Evolutionary conservation across 148 eudicot genomes (phyloP).

Genomic region (Bassia scoparia): DNA sequence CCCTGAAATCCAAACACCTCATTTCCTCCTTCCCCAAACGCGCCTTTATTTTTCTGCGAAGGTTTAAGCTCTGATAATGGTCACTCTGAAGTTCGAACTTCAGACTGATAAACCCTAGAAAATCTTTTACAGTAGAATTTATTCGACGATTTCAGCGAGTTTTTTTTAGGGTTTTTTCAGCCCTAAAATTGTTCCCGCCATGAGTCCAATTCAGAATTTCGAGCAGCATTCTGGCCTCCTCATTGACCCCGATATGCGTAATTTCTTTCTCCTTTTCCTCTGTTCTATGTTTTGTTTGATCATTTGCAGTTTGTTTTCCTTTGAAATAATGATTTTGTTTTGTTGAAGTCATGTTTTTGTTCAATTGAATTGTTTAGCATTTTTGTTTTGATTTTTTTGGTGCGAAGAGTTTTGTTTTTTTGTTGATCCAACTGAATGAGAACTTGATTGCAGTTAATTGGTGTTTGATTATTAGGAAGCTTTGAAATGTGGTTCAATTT

Average conservation of each 20-base stretch:
- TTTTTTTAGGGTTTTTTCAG: constrained; percentile 14
- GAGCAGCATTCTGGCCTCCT: constrained; percentile 87
- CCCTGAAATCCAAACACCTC: constrained; percentile 4
- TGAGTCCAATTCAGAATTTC: constrained; percentile 94
- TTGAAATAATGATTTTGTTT: neutral
- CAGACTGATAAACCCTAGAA: constrained; percentile 26
- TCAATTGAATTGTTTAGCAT: neutral
- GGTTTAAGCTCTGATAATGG: neutral
- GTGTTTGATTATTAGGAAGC: too few relatives aligned
- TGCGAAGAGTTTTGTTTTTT: neutral
- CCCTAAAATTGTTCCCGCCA: constrained; percentile 25
- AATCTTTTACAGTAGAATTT: neutral
- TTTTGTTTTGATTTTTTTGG: neutral
- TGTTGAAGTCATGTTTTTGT: neutral
- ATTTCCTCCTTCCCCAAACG: neutral
- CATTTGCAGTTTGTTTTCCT: neutral
- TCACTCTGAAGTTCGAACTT: constrained; percentile 6
- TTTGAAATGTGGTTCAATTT: constrained; percentile 5
- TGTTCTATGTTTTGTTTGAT: neutral
- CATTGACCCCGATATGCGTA: constrained; percentile 68
- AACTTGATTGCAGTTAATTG: too few relatives aligned
- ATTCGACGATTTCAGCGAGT: neutral
- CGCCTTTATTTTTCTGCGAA: neutral
- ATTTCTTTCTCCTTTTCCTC: neutral
- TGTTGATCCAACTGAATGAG: neutral